phyloP scores from a whole-genome alignment of 306 rosid species.

The Senna tora region DNA sequence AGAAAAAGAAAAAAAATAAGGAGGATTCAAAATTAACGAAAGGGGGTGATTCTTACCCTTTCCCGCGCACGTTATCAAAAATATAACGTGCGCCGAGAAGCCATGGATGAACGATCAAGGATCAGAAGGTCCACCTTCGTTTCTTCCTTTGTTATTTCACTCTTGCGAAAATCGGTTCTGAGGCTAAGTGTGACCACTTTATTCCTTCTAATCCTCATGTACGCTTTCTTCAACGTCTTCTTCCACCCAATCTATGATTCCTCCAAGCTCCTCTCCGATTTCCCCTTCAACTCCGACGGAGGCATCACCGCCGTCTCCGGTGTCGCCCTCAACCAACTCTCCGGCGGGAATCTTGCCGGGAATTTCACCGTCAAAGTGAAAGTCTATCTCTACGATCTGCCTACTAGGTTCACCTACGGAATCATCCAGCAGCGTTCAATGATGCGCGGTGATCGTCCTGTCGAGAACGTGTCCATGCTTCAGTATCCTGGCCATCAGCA shows the following conservation, averaged over 20 bases:
- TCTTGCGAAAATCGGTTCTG: constrained; percentile 56
- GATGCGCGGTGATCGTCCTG: constrained; percentile 63
- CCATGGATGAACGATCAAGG: constrained; percentile 43
- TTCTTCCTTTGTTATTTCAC: constrained; percentile 18
- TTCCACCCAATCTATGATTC: constrained; percentile 29
- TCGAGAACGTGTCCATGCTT: constrained; percentile 34
- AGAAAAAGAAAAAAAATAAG: not conserved
- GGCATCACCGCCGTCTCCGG: constrained; percentile 40
- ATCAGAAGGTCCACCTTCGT: constrained; percentile 25
- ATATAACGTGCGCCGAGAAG: not conserved
- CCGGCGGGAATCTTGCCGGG: not conserved
- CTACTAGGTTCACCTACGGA: constrained; percentile 69
- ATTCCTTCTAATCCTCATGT: constrained; percentile 28
- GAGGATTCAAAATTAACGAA: not conserved
- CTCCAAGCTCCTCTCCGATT: constrained; percentile 40
- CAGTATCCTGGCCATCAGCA: constrained; percentile 95
- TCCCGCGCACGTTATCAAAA: not conserved
- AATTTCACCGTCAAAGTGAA: constrained; percentile 34
- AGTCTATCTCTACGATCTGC: constrained; percentile 70
- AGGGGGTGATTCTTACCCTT: not conserved
- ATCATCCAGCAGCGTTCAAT: constrained; percentile 63
- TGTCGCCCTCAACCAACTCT: constrained; percentile 16
- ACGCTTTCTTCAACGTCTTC: not conserved
- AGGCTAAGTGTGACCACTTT: constrained; percentile 58
- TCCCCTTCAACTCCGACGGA: constrained; percentile 35